Evolutionary conservation across 371 early-diverging fungal species (phyloP), one percentile per base, ranked within the genome.

Genomic region (Apophysomyces elegans): DNA sequence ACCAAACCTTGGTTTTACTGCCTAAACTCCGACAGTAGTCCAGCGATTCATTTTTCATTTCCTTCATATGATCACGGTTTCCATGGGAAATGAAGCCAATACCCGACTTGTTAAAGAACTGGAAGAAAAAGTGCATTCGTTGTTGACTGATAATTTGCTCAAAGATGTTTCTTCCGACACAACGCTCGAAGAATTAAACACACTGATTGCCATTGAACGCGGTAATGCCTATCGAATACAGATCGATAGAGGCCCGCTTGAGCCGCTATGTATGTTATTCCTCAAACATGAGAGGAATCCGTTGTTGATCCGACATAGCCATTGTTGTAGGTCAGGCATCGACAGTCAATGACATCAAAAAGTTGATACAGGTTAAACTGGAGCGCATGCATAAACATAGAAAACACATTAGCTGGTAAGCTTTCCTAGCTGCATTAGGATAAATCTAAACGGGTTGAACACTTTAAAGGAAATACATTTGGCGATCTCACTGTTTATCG

Each of bases 181-280:
- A 4, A 73, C 75, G 7, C 8, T 66, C 35, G 66, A 79, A 43
- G 77, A 76, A 32, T 21, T 82, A 1, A 71, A 76, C 8, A 63
- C 70, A 0, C 60, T 82, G 11, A 77, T 79, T 56, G 74, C 78
- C 6, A 58, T 77, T 41, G 83, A 82, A 63, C 60, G 74, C 58
- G 78, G 75, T 8, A 71, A 62, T 36, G 83, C 83, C 4, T 82
- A 68, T 38, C 44, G 66, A 8, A 75, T 82, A 1, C 62, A 47
- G 16, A 58, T 82, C 16, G 69, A 77, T 39, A 76, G 83, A 5
- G 39, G 39, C 2, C 70, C 72, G 5, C 44, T 81, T 26, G 68
- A 68, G 6, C 60, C 79, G 1, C 39, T 80, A 2, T 47, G 81
- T 81, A 75, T 44, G 68, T 61, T 11, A 26, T 26, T 7, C 37